phyloP scores from a whole-genome alignment of 2,329 filamentous ascomycete species.

The Aspergillus nomiae region DNA sequence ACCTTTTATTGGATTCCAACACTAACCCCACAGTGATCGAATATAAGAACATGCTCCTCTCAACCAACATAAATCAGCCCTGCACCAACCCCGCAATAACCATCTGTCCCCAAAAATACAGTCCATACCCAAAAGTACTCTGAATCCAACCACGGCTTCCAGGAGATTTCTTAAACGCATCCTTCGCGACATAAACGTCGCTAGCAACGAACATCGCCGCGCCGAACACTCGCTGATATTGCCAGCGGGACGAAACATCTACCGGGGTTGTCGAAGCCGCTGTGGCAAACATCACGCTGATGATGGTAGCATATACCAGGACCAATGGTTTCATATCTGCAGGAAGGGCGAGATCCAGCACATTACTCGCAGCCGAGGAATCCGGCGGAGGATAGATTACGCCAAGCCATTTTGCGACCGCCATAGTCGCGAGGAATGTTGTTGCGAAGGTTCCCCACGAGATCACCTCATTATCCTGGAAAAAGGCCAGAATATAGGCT shows the following conservation, averaged over 20 bases:
- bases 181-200: conserved; percentile 34
- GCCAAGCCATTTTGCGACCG: conserved; percentile 26
- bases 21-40: background rate
- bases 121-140: conserved; percentile 23
- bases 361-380: conserved; percentile 19
- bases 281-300: conserved; percentile 30
- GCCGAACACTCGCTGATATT: conserved; percentile 27
- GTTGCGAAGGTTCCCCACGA: conserved; percentile 18
- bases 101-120: conserved; percentile 35
- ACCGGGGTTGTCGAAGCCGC: conserved; percentile 22
- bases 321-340: conserved; percentile 30
- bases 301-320: conserved; percentile 27
- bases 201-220: conserved; percentile 34
- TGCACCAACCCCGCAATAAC: conserved; percentile 21
- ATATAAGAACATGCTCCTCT: background rate
- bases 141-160: conserved; percentile 16
- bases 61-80: background rate
- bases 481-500: conserved; percentile 31
- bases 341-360: conserved; percentile 25
- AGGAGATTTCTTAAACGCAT: conserved; percentile 27
- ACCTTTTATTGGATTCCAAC: background rate
- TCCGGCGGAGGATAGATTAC: conserved; percentile 26
- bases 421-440: conserved; percentile 22
- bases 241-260: conserved; percentile 6
- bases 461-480: conserved; percentile 15